Percentiles rank a stretch among this genome's conserved stretches.
These are phyloP conservation scores for Dioscorea zingiberensis DNA, from an alignment of 106 monocot species.

Conservation along the genomic window DNA sequence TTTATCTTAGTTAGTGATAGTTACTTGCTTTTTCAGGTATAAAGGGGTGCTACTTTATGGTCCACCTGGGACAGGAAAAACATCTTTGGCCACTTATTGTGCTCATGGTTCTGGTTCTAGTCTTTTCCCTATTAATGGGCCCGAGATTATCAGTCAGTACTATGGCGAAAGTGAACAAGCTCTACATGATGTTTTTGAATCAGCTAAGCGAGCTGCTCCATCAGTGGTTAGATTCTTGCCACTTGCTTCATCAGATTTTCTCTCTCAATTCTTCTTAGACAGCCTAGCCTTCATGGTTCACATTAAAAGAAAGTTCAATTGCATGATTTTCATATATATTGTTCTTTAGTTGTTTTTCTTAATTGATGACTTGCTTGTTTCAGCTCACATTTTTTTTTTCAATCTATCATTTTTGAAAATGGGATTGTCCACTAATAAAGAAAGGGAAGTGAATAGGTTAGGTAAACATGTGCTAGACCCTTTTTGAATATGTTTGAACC, in stretches of 20 bases:
- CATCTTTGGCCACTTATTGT: conserved; percentile 68
- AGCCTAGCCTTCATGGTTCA: no score
- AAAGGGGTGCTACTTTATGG: conserved; percentile 94
- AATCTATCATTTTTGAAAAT: no score
- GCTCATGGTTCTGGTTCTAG: conserved; percentile 48
- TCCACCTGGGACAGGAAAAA: conserved; percentile 97
- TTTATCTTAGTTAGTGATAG: background rate
- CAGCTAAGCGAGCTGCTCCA: conserved; percentile 68
- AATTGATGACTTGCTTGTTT: no score
- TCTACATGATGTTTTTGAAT: conserved; percentile 62
- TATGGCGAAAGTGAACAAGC: conserved; percentile 92
- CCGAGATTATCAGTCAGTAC: conserved; percentile 89
- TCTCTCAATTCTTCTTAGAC: background rate
- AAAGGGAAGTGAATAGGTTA: no score
- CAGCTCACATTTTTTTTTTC: no score
- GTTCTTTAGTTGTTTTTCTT: no score
- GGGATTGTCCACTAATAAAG: no score
- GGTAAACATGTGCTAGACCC: no score
- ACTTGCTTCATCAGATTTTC: background rate
- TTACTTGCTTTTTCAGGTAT: conserved; percentile 28
- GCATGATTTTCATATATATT: no score
- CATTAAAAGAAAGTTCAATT: no score
- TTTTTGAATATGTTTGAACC: no score
- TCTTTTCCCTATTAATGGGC: conserved; percentile 79
- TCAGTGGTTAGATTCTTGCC: conserved; percentile 64